Evolutionary conservation across 768 basidiomycete genomes (phyloP).

Genomic region (Trichaptum fuscoviolaceum): DNA sequence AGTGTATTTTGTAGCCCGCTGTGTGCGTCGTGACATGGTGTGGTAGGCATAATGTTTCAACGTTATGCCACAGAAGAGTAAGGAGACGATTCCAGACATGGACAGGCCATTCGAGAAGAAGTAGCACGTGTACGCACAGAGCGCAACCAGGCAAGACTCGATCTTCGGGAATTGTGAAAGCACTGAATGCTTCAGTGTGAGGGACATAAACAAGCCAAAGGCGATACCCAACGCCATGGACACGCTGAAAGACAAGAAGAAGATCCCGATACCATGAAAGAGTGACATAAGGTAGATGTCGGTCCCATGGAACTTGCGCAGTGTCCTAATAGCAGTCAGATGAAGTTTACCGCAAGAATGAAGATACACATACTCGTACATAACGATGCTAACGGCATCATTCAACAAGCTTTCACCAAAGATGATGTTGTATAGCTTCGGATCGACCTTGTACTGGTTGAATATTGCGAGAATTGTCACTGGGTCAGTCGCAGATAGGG

Average conservation of each 20-base stretch:
- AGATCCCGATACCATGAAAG: slow-evolving; percentile 96
- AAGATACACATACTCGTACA: slow-evolving; percentile 86
- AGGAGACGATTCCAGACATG: slow-evolving; percentile 95
- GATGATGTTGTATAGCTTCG: slow-evolving; percentile 94
- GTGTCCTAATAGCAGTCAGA: slow-evolving; percentile 49
- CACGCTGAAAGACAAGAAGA: slow-evolving; percentile 90
- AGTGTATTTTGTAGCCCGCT: slow-evolving; percentile 91
- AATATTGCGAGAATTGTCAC: slow-evolving; percentile 98
- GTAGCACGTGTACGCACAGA: slow-evolving; percentile 95
- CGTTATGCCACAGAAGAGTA: slow-evolving; percentile 98
- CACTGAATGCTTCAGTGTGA: slow-evolving; percentile 92
- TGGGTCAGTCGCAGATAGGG: slow-evolving; percentile 95
- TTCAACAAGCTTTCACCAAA: slow-evolving; percentile 97
- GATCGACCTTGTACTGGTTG: slow-evolving; percentile 97
- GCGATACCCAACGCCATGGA: slow-evolving; percentile 92
- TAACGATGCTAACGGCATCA: slow-evolving; percentile 99
- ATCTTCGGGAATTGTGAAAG: slow-evolving; percentile 85
- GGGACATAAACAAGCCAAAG: slow-evolving; percentile 87
- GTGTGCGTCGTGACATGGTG: slow-evolving; percentile 95
- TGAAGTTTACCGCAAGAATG: slow-evolving; percentile 8
- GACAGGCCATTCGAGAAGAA: slow-evolving; percentile 96
- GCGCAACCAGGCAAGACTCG: slow-evolving; percentile 92
- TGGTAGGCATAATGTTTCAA: slow-evolving; percentile 99
- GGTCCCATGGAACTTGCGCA: slow-evolving; percentile 85
- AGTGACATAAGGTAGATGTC: slow-evolving; percentile 84